Evolutionary conservation across 1,139 yeast genomes (phyloP).

Genomic region (Suhomyces choctaworum): DNA sequence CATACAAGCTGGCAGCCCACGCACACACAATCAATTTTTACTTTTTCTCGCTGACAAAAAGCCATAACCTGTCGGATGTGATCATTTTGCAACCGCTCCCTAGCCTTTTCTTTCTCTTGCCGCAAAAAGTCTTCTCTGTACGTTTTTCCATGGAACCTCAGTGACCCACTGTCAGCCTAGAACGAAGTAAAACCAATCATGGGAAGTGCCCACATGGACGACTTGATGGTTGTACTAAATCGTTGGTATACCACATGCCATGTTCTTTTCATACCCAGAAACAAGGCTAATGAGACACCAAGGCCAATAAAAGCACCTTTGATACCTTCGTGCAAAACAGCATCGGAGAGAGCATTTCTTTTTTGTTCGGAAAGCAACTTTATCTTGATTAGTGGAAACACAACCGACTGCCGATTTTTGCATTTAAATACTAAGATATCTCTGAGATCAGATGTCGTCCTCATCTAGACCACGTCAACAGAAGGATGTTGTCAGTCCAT

Average conservation of each 20-base stretch:
- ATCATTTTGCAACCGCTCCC: conserved; percentile 20
- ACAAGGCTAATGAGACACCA: conserved; percentile 34
- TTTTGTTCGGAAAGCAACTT: conserved; percentile 43
- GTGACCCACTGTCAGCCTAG: conserved; percentile 50
- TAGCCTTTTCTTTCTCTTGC: conserved; percentile 17
- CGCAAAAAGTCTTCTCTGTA: conserved; percentile 35
- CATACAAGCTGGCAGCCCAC: conserved; percentile 87
- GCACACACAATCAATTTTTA: conserved; percentile 74
- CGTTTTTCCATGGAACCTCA: conserved; percentile 43
- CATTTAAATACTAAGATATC: too few relatives aligned
- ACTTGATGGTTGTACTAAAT: conserved; percentile 40
- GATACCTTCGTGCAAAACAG: conserved; percentile 38
- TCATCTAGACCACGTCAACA: too few relatives aligned
- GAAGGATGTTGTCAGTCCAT: too few relatives aligned
- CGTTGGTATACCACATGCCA: conserved; percentile 35
- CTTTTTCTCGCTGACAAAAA: conserved; percentile 56
- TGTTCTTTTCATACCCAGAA: conserved; percentile 31
- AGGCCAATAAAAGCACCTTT: conserved; percentile 45
- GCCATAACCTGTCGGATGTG: conserved; percentile 30
- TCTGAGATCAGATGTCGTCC: too few relatives aligned
- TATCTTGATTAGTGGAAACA: conserved; percentile 30
- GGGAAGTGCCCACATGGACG: conserved; percentile 44
- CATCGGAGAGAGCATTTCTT: conserved; percentile 41
- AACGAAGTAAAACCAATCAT: conserved; percentile 42
- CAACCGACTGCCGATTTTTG: too few relatives aligned